Percentiles rank a stretch among this genome's conserved stretches.
Conservation (phyloP, 768 basidiomycete genomes). For the Tubosaeta brunneosetosa region DNA sequence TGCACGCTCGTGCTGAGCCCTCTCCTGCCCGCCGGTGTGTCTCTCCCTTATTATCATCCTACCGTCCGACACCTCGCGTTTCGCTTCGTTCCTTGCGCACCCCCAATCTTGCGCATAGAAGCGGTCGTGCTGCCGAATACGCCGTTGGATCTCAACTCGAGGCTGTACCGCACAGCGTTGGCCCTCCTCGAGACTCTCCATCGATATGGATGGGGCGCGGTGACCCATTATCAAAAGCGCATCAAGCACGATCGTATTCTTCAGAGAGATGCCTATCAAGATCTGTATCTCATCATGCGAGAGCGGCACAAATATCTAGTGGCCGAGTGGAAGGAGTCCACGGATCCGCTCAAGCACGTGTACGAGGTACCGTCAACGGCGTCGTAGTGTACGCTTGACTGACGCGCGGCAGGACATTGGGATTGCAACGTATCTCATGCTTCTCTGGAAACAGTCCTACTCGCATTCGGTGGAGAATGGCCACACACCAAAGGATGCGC, state of each 20-base stretch:
- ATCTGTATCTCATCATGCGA: slow-evolving; percentile 83
- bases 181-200: slow-evolving; percentile 78
- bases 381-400: background rate
- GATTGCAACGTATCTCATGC: slow-evolving; percentile 88
- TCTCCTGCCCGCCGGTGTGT: slow-evolving; percentile 38
- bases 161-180: slow-evolving; percentile 78
- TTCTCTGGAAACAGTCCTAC: slow-evolving; percentile 83
- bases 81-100: slow-evolving; percentile 47
- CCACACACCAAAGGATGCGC: slow-evolving; percentile 18
- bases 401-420: slow-evolving; percentile 69
- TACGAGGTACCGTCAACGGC: slow-evolving; percentile 56
- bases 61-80: slow-evolving; percentile 76
- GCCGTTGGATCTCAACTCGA: slow-evolving; percentile 48
- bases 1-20: slow-evolving; percentile 56
- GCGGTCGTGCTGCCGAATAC: slow-evolving; percentile 37
- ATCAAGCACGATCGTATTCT: slow-evolving; percentile 79
- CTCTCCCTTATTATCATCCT: slow-evolving; percentile 89
- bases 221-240: slow-evolving; percentile 82
- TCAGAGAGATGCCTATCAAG: slow-evolving; percentile 76
- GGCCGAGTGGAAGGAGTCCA: slow-evolving; percentile 71
- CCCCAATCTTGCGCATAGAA: slow-evolving; percentile 21
- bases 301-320: slow-evolving; percentile 78
- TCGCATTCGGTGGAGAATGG: background rate
- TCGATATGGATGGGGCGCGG: slow-evolving; percentile 83
- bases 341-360: slow-evolving; percentile 86